Evolutionary conservation across 371 early-diverging fungal species (phyloP).

Genomic region (Zancudomyces culisetae): DNA sequence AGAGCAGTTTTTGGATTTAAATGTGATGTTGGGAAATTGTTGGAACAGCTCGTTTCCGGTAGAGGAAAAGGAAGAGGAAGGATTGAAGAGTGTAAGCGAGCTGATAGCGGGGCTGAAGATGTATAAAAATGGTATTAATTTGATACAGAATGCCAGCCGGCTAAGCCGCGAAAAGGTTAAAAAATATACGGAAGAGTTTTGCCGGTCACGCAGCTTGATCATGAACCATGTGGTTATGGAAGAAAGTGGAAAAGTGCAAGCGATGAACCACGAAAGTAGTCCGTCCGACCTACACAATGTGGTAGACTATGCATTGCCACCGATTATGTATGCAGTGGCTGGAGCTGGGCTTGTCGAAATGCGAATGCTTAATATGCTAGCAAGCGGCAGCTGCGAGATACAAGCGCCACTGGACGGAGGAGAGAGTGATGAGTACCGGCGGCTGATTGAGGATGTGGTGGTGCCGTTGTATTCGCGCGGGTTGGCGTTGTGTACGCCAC

Average conservation of each 20-base stretch:
- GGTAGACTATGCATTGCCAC: constrained; percentile 60
- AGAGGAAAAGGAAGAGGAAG: constrained; percentile 21
- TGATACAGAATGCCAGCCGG: constrained; percentile 42
- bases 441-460: constrained; percentile 24
- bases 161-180: constrained; percentile 30
- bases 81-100: constrained; percentile 32
- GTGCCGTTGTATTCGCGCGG: constrained; percentile 18
- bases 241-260: constrained; percentile 45
- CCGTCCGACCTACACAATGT: constrained; percentile 61
- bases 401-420: constrained; percentile 61
- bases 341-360: constrained; percentile 49
- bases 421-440: constrained; percentile 53
- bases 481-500: constrained; percentile 34
- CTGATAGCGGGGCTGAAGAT: constrained; percentile 42
- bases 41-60: constrained; percentile 47
- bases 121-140: constrained; percentile 52
- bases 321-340: constrained; percentile 49
- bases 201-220: constrained; percentile 50
- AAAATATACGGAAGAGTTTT: constrained; percentile 50
- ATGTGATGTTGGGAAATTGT: constrained; percentile 63
- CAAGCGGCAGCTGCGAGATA: constrained; percentile 46
- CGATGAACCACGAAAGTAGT: constrained; percentile 36
- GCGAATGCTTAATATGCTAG: constrained; percentile 41
- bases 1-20: constrained; percentile 64
- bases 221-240: constrained; percentile 49